Conservation (phyloP, 2,329 filamentous ascomycete species). For the Ustilaginoidea virens region DNA sequence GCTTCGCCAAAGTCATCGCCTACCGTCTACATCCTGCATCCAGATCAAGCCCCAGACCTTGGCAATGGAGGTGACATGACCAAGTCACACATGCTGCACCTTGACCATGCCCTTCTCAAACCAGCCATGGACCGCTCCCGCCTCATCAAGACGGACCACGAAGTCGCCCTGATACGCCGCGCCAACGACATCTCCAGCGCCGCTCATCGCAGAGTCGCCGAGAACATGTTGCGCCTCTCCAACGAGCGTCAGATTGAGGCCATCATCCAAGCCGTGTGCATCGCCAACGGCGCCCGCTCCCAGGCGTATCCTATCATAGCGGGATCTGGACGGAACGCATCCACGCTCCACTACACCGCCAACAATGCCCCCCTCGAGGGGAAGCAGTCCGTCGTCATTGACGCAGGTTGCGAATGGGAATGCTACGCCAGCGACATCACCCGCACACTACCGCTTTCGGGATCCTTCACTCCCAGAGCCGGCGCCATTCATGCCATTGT, state of each 20-base stretch:
- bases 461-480: constrained; percentile 51
- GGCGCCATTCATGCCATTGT: constrained; percentile 65
- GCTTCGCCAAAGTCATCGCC: constrained; percentile 22
- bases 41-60: constrained; percentile 21
- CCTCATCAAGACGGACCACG: constrained; percentile 73
- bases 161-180: constrained; percentile 65
- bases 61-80: neutral
- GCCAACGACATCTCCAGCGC: constrained; percentile 67
- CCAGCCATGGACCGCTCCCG: constrained; percentile 67
- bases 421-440: constrained; percentile 87
- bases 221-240: constrained; percentile 41
- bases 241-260: constrained; percentile 80
- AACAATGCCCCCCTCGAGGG: constrained; percentile 61
- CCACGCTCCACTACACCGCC: constrained; percentile 71
- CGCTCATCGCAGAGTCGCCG: constrained; percentile 61
- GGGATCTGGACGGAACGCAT: constrained; percentile 66
- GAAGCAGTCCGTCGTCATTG: constrained; percentile 63
- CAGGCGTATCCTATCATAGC: constrained; percentile 87
- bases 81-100: constrained; percentile 13
- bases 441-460: constrained; percentile 66
- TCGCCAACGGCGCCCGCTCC: constrained; percentile 53
- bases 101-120: constrained; percentile 40
- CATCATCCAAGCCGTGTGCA: constrained; percentile 57
- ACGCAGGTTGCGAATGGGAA: constrained; percentile 74
- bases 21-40: constrained; percentile 30